Evolutionary conservation across 2,329 filamentous ascomycete genomes (phyloP), one percentile per base, ranked within the genome.

Genomic region (Colletotrichum sp.): DNA sequence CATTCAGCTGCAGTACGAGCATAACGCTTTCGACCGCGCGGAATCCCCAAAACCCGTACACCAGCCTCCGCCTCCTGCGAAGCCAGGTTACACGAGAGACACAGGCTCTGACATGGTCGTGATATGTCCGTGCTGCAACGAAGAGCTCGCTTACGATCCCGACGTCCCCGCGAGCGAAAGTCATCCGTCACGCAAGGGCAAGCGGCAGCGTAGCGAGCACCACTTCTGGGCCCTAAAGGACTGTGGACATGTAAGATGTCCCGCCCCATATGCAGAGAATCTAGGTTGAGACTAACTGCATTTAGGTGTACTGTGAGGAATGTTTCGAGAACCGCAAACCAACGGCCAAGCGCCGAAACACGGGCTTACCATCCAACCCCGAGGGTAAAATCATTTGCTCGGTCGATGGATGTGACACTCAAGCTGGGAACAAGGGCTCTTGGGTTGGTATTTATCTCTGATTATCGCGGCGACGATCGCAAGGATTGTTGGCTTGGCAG

Each of bases 171-270:
- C 81, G 6, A 80, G 78, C 18, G 80, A 81, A 30, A 69, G 77
- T 78, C 24, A 81, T 82, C 7, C 82, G 84, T 0, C 85, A 12
- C 84, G 86, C 21, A 89, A 86, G 52, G 86, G 86, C 64, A 92
- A 90, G 80, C 79, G 83, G 39, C 86, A 89, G 24, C 85, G 87
- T 8, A 90, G 89, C 26, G 96, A 98, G 84, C 93, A 95, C 82
- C 94, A 98, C 80, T 96, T 99, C 77, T 99, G 96, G 96, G 94
- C 97, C 1, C 90, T 97, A 44, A 98, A 96, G 85, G 90, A 90
- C 68, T 99, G 97, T 83, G 97, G 97, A 78, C 97, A 99, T 87
- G 97, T 99, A 90, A 82, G 89, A 83, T 32, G 9, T 16, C 24
- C 24, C 73, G 26, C 79, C 60, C 15, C 8, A 52, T 12, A 18